These are phyloP conservation scores for Epichloe glyceriae DNA, from an alignment of 2,329 filamentous ascomycete species.

Conservation along the genomic window DNA sequence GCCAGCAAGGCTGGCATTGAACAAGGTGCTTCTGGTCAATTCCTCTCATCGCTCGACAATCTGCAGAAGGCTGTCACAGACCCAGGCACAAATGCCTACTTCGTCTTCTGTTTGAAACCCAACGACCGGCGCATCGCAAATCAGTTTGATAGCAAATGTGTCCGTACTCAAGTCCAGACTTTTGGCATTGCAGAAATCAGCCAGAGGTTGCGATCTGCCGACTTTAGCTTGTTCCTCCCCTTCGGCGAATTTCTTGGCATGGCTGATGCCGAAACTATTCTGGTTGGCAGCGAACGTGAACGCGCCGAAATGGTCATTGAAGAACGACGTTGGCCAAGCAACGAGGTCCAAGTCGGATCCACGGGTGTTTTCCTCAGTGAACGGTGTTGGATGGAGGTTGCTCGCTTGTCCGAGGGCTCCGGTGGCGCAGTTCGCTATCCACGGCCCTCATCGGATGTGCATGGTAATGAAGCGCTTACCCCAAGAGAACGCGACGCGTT, in stretches of 20 bases:
- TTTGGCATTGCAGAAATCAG: conserved; percentile 96
- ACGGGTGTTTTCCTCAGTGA: conserved; percentile 95
- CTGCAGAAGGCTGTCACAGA: conserved; percentile 77
- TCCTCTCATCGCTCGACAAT: conserved; percentile 76
- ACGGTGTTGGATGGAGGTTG: conserved; percentile 84
- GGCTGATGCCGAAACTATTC: conserved; percentile 67
- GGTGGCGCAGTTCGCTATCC: conserved; percentile 31
- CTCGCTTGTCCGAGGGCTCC: conserved; percentile 54
- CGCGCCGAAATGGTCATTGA: conserved; percentile 86
- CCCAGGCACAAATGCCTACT: conserved; percentile 82
- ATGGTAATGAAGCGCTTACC: conserved; percentile 48
- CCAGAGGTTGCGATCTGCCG: conserved; percentile 78
- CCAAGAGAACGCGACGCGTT: conserved; percentile 48
- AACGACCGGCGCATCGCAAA: conserved; percentile 96
- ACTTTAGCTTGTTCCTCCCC: conserved; percentile 90
- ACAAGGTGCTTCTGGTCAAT: conserved; percentile 86
- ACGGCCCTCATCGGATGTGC: conserved; percentile 44
- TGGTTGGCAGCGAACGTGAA: conserved; percentile 86
- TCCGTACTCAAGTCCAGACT: conserved; percentile 84
- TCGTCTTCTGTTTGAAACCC: conserved; percentile 92
- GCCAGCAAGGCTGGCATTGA: conserved; percentile 29
- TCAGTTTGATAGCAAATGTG: conserved; percentile 98
- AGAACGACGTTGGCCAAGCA: conserved; percentile 80
- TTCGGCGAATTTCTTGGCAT: conserved; percentile 92
- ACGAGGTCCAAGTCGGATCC: conserved; percentile 80